phyloP scores from a whole-genome alignment of 1,139 yeast genomes.

The Hyphopichia khmerensis region DNA sequence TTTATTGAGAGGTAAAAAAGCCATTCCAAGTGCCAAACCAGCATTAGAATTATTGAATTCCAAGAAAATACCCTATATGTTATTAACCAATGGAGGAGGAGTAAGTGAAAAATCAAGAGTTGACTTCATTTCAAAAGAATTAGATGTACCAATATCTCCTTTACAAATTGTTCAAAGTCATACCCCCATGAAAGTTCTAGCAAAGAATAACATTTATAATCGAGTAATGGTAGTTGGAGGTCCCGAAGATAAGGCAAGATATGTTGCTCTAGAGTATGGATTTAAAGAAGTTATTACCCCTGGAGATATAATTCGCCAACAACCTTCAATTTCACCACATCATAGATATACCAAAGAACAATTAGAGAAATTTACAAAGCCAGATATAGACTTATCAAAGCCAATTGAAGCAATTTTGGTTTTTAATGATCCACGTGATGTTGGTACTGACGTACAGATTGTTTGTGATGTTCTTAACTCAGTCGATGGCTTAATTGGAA shows the following conservation, averaged over 20 bases:
- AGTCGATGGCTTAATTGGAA: constrained; percentile 63
- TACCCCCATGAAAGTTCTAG: constrained; percentile 77
- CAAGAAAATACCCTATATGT: constrained; percentile 70
- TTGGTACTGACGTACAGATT: constrained; percentile 83
- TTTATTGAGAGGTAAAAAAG: constrained; percentile 69
- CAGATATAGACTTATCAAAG: constrained; percentile 25
- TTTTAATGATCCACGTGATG: constrained; percentile 88
- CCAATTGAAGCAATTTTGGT: constrained; percentile 79
- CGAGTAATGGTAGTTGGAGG: constrained; percentile 87
- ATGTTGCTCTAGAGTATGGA: constrained; percentile 78
- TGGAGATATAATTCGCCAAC: constrained; percentile 60
- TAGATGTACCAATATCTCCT: constrained; percentile 52
- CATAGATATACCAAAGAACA: constrained; percentile 53
- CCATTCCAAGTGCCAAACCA: constrained; percentile 65
- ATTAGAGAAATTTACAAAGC: constrained; percentile 43
- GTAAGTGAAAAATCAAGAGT: constrained; percentile 64
- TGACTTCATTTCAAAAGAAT: constrained; percentile 49
- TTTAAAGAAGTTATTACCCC: constrained; percentile 77
- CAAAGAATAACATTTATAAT: constrained; percentile 40
- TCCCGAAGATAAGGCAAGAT: constrained; percentile 63
- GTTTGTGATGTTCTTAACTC: constrained; percentile 72
- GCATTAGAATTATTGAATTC: constrained; percentile 60
- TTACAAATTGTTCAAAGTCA: constrained; percentile 84
- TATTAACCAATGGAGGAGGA: constrained; percentile 95
- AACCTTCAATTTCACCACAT: constrained; percentile 72